phyloP scores from a whole-genome alignment of 768 basidiomycete species.

The Leccinum incarnatum region DNA sequence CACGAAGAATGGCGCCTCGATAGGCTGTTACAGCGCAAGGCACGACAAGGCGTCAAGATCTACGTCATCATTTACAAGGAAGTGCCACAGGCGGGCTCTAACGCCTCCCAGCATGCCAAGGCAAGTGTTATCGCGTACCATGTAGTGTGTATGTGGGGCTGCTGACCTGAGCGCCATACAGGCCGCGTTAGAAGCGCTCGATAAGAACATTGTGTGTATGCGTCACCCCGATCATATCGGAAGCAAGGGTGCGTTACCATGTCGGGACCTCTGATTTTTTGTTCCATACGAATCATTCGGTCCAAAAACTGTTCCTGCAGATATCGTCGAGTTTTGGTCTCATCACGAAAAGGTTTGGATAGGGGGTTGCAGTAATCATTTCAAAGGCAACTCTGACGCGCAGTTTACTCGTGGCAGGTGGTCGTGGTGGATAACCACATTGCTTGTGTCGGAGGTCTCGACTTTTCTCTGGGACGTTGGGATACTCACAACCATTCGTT shows the following conservation, averaged over 20 bases:
- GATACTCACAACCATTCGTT: constrained; percentile 89
- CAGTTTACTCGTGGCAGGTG: constrained; percentile 35
- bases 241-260: constrained; percentile 50
- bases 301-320: constrained; percentile 31
- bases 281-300: background rate
- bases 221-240: constrained; percentile 91
- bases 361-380: background rate
- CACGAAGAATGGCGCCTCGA: constrained; percentile 91
- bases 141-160: background rate
- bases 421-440: constrained; percentile 85
- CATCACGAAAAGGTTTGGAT: constrained; percentile 77
- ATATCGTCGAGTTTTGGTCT: constrained; percentile 83
- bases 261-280: background rate
- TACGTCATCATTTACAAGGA: constrained; percentile 96
- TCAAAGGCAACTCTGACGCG: background rate
- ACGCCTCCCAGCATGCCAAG: constrained; percentile 87
- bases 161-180: constrained; percentile 24
- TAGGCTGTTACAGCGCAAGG: constrained; percentile 79
- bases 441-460: constrained; percentile 90
- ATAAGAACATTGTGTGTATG: constrained; percentile 86
- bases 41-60: constrained; percentile 87
- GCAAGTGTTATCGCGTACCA: constrained; percentile 20
- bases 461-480: constrained; percentile 97
- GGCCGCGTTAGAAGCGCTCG: constrained; percentile 76
- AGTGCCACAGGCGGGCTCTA: constrained; percentile 88